These are phyloP conservation scores for Dendrobium officinale DNA, from an alignment of 106 monocot genomes.

Conservation along the genomic window DNA sequence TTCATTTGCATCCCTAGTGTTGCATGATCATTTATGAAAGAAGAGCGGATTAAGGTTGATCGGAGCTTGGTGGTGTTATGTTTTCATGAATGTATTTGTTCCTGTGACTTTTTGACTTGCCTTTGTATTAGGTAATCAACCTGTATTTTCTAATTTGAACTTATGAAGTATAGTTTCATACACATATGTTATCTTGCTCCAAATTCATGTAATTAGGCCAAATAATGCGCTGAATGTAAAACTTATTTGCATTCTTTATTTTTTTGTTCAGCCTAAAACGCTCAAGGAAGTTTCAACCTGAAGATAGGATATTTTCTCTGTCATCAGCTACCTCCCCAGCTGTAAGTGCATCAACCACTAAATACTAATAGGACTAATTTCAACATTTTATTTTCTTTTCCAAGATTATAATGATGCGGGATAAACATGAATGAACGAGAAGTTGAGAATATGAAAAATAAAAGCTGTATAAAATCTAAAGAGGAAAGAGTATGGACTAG, in stretches of 20 bases:
- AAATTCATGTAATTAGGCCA: neutral
- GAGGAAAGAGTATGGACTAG: too few species aligned
- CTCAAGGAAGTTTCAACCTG: slow-evolving; percentile 82
- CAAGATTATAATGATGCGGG: neutral
- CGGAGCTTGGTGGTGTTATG: neutral
- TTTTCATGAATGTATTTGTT: neutral
- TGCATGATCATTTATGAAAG: neutral
- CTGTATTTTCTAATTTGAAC: neutral
- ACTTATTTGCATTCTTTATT: neutral
- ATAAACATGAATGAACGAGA: neutral
- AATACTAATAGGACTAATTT: too few species aligned
- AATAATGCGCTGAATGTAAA: neutral
- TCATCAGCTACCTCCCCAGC: slow-evolving; percentile 81
- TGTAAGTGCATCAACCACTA: slow-evolving; percentile 27
- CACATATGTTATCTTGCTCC: neutral
- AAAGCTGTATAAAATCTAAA: neutral
- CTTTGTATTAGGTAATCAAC: neutral
- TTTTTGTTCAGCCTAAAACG: slow-evolving; percentile 60
- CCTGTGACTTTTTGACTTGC: neutral
- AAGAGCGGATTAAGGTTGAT: neutral
- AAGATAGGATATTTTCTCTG: slow-evolving; percentile 73
- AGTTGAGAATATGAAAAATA: neutral
- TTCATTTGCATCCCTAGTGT: neutral
- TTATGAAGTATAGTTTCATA: neutral
- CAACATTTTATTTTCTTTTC: neutral